These are phyloP conservation scores for Pinus tabuliformis DNA, from an alignment of 75 land plant species.

Conservation along the genomic window DNA sequence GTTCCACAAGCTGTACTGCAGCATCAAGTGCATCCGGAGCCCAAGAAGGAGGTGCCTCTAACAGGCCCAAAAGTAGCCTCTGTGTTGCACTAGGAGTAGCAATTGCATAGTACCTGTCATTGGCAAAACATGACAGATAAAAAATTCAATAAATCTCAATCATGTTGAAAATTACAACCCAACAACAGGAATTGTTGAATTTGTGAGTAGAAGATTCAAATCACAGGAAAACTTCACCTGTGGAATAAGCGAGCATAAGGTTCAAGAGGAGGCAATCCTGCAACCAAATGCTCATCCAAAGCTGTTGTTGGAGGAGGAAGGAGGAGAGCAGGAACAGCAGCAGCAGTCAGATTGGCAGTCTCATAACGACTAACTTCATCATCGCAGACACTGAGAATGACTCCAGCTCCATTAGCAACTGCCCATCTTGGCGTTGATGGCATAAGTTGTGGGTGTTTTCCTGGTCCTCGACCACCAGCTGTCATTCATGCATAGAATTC, in stretches of 20 bases:
- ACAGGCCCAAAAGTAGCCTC: slow-evolving; percentile 84
- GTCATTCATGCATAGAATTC: slow-evolving; percentile 4
- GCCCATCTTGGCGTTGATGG: slow-evolving; percentile 98
- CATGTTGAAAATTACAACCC: neutral
- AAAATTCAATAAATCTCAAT: neutral
- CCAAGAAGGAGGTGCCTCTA: slow-evolving; percentile 97
- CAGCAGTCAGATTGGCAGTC: slow-evolving; percentile 84
- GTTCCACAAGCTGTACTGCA: slow-evolving; percentile 92
- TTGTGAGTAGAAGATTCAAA: neutral
- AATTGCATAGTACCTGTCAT: slow-evolving; percentile 81
- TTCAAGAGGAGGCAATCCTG: slow-evolving; percentile 89
- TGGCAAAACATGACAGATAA: neutral
- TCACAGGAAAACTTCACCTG: slow-evolving; percentile 35
- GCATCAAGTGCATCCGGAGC: slow-evolving; percentile 98
- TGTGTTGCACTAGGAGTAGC: slow-evolving; percentile 95
- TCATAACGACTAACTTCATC: slow-evolving; percentile 89
- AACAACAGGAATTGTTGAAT: neutral
- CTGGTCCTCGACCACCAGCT: slow-evolving; percentile 74
- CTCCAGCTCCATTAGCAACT: slow-evolving; percentile 97
- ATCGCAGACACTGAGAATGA: slow-evolving; percentile 89
- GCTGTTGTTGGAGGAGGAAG: slow-evolving; percentile 91
- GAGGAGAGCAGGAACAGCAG: slow-evolving; percentile 89
- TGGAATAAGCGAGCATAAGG: slow-evolving; percentile 92
- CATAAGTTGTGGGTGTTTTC: slow-evolving; percentile 91
- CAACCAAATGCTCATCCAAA: slow-evolving; percentile 91